These are phyloP conservation scores for Geotrichum fermentans DNA, from an alignment of 1,139 yeast genomes.

Conservation along the genomic window DNA sequence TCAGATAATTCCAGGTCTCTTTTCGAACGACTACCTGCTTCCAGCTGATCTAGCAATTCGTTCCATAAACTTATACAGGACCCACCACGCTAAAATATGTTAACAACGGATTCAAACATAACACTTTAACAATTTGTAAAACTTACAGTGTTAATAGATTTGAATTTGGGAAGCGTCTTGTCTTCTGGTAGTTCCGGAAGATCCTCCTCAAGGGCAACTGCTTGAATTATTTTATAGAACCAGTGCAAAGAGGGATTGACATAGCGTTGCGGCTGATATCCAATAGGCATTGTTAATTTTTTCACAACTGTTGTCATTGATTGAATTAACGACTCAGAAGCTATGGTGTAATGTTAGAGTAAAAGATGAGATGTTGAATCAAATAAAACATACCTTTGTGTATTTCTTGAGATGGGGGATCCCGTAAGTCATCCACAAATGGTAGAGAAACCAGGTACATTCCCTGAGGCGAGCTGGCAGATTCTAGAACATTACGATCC, in stretches of 20 bases:
- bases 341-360: constrained; percentile 19
- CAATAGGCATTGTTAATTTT: constrained; percentile 42
- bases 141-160: constrained; percentile 30
- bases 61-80: constrained; percentile 23
- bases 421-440: constrained; percentile 38
- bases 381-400: constrained; percentile 3
- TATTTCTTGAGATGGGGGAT: constrained; percentile 26
- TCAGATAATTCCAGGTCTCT: constrained; percentile 7
- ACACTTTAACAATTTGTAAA: background rate
- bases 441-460: constrained; percentile 39
- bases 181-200: constrained; percentile 38
- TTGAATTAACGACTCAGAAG: constrained; percentile 36
- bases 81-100: constrained; percentile 23
- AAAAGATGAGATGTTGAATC: background rate
- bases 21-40: constrained; percentile 2
- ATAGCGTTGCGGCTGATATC: constrained; percentile 56
- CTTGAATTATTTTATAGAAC: constrained; percentile 61
- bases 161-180: constrained; percentile 36
- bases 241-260: constrained; percentile 66
- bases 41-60: constrained; percentile 11
- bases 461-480: constrained; percentile 32
- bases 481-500: constrained; percentile 20
- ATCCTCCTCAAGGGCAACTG: constrained; percentile 62
- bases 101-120: too few relatives aligned
- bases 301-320: constrained; percentile 41